A percentile compares a stretch with the other conserved stretches of the same genome.
phyloP scores from a whole-genome alignment of 1,284 basidiomycete species.

The Malassezia globosa region DNA sequence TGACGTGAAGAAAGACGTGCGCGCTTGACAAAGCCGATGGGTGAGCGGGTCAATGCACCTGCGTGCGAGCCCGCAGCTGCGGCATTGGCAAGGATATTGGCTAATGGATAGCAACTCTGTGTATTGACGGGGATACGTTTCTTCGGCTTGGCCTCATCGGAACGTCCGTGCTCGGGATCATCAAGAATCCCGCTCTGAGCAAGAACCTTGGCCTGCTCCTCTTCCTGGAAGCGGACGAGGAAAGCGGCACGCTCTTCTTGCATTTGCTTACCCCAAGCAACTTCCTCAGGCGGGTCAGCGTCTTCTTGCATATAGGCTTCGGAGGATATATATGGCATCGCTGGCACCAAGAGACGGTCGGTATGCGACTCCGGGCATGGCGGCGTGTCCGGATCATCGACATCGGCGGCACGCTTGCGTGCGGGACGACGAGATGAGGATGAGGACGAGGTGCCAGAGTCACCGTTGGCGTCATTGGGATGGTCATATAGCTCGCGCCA shows the following conservation, averaged over 20 bases:
- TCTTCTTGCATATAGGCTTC: slow-evolving; percentile 34
- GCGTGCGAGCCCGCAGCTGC: slow-evolving; percentile 7
- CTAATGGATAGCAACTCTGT: slow-evolving; percentile 18
- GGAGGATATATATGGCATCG: slow-evolving; percentile 15
- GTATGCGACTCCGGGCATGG: slow-evolving; percentile 21
- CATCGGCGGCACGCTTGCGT: slow-evolving; percentile 12
- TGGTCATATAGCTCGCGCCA: slow-evolving; percentile 25
- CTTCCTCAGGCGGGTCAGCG: slow-evolving; percentile 38
- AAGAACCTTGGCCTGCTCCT: slow-evolving; percentile 30
- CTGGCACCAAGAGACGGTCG: slow-evolving; percentile 29
- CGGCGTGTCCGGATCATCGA: background rate
- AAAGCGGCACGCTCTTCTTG: slow-evolving; percentile 35
- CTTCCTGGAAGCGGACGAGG: slow-evolving; percentile 36
- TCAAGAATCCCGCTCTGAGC: slow-evolving; percentile 11
- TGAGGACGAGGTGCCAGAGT: background rate
- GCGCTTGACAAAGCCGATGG: slow-evolving; percentile 18
- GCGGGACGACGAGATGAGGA: background rate
- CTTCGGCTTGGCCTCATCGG: slow-evolving; percentile 8
- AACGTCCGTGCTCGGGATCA: background rate
- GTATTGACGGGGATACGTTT: slow-evolving; percentile 12
- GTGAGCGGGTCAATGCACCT: slow-evolving; percentile 8
- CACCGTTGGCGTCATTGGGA: slow-evolving; percentile 10
- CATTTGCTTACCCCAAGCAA: slow-evolving; percentile 40
- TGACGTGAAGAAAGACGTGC: slow-evolving; percentile 17
- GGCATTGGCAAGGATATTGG: slow-evolving; percentile 18